These are phyloP conservation scores for Hortaea werneckii DNA, from an alignment of 2,329 filamentous ascomycete genomes.

Conservation along the genomic window DNA sequence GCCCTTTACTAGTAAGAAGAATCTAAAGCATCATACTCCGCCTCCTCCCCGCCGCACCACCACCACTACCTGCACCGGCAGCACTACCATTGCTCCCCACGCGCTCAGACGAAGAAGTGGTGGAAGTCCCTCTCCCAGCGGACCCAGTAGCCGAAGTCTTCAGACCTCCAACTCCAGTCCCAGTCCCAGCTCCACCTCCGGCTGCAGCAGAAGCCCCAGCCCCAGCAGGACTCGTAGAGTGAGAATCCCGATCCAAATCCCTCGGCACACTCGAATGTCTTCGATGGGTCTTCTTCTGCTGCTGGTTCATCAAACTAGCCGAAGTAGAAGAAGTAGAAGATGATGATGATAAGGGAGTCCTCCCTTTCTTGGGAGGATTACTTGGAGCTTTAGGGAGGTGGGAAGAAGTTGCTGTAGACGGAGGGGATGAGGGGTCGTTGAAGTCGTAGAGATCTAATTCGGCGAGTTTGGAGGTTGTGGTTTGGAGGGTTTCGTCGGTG, in stretches of 20 bases:
- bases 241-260: conserved; percentile 3
- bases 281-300: conserved; percentile 5
- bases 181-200: conserved; percentile 10
- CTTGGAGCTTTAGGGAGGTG: background rate
- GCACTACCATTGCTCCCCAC: too few species aligned
- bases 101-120: too few species aligned
- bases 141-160: background rate
- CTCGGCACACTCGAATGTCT: conserved; percentile 20
- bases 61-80: too few species aligned
- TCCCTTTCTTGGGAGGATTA: background rate
- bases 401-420: background rate
- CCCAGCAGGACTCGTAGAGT: background rate
- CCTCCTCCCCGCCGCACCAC: too few species aligned
- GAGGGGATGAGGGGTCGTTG: conserved; percentile 17
- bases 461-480: conserved; percentile 15
- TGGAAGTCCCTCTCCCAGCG: background rate
- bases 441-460: conserved; percentile 26
- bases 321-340: too few species aligned
- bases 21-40: too few species aligned
- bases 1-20: too few species aligned
- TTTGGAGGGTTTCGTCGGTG: conserved; percentile 7
- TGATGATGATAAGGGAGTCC: background rate
- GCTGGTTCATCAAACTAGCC: background rate
- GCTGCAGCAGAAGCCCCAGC: background rate
- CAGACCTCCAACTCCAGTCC: conserved; percentile 24